A percentile compares a stretch with the other conserved stretches of the same genome.
Conservation (phyloP, 2,329 filamentous ascomycete genomes). For the Neophaeococcomyces mojaviensis region DNA sequence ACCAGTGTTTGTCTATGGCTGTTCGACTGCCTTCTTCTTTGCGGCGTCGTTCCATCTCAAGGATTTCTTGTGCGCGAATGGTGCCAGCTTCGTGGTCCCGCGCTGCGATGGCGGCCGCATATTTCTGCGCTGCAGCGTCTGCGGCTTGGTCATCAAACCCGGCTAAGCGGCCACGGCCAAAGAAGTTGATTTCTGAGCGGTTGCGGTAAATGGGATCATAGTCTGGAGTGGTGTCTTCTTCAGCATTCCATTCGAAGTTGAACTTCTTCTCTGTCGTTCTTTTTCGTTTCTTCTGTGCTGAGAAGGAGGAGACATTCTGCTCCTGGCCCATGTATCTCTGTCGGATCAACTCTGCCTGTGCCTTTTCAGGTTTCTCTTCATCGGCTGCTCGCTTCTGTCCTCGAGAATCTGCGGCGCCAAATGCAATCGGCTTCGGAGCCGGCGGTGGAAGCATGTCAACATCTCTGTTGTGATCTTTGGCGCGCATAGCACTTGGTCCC, state of each 20-base stretch:
- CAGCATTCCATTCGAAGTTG: conserved; percentile 95
- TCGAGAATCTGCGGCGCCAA: conserved; percentile 31
- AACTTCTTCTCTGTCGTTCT: conserved; percentile 94
- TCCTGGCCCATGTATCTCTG: conserved; percentile 88
- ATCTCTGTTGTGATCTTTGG: conserved; percentile 36
- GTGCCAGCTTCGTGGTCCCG: conserved; percentile 69
- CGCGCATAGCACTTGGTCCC: conserved; percentile 45
- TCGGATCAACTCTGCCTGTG: conserved; percentile 66
- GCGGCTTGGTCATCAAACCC: conserved; percentile 55
- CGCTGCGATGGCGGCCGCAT: conserved; percentile 63
- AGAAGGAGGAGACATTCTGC: conserved; percentile 78
- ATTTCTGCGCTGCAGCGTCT: conserved; percentile 46
- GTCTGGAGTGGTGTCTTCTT: conserved; percentile 82
- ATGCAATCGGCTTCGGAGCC: conserved; percentile 35
- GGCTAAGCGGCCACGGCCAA: conserved; percentile 59
- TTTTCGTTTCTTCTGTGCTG: conserved; percentile 90
- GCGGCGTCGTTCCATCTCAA: conserved; percentile 76
- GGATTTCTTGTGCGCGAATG: conserved; percentile 66
- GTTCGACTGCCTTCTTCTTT: conserved; percentile 65
- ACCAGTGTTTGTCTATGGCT: conserved; percentile 87
- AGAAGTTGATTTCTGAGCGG: conserved; percentile 60
- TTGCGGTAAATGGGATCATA: conserved; percentile 75
- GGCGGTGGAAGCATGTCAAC: conserved; percentile 48
- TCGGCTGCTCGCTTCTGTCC: conserved; percentile 38
- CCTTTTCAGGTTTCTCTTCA: conserved; percentile 49